Percentiles rank a stretch among this genome's conserved stretches.
Evolutionary conservation across 1,139 yeast species (phyloP).

Genomic region (Saccharomyces hybrid): DNA sequence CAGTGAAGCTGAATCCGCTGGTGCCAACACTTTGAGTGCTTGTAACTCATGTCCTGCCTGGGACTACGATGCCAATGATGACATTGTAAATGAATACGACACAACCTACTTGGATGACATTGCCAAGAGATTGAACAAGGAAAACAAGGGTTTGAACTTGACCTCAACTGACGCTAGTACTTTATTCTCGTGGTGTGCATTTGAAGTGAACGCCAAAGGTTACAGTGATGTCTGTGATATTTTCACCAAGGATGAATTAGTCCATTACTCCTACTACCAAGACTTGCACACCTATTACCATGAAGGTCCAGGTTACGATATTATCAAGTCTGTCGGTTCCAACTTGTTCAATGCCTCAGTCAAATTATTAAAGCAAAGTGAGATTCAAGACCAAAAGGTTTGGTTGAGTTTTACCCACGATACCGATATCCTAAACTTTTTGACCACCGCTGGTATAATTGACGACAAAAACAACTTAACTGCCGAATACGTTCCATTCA

Average conservation of each 20-base stretch:
- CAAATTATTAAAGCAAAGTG: conserved; percentile 16
- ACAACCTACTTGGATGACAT: conserved; percentile 30
- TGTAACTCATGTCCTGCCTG: too few species aligned
- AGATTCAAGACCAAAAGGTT: conserved; percentile 27
- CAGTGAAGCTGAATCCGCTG: conserved; percentile 33
- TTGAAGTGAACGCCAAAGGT: conserved; percentile 49
- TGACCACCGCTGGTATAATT: conserved; percentile 37
- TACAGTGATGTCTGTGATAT: conserved; percentile 47
- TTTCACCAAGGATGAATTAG: conserved; percentile 50
- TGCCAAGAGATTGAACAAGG: conserved; percentile 35
- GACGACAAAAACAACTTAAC: conserved; percentile 24
- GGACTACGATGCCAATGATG: too few species aligned
- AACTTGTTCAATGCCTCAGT: conserved; percentile 20
- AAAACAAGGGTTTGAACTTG: conserved; percentile 40
- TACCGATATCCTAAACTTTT: conserved; percentile 44
- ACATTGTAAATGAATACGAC: too few species aligned
- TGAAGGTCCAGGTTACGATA: conserved; percentile 39
- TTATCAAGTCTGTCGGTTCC: conserved; percentile 41
- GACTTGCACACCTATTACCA: too few species aligned
- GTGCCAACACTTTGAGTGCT: conserved; percentile 39
- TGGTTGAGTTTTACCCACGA: conserved; percentile 53
- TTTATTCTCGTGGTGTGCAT: conserved; percentile 39
- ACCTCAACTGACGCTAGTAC: conserved; percentile 17
- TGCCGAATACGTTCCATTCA: conserved; percentile 38
- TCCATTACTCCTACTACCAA: conserved; percentile 14